Evolutionary conservation across 441 rosid species (phyloP), one percentile per base, ranked within the genome.

Genomic region (Adansonia madagascariensis): DNA sequence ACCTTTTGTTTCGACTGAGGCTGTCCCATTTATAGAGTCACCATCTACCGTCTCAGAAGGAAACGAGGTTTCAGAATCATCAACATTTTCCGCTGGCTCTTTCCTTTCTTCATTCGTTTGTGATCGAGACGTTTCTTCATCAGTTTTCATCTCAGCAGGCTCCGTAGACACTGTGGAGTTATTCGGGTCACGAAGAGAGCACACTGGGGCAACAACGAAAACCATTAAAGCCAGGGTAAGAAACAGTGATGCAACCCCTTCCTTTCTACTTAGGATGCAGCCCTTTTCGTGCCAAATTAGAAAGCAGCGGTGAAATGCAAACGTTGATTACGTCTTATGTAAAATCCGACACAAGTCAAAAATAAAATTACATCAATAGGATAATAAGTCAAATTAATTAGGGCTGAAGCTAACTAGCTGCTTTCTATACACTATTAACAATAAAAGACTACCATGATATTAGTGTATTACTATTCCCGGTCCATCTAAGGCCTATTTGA

Each of bases 1-100:
- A 85, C 89, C 90, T 87, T 81, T 81, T 15, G 7, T 71, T 20
- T 74, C 76, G 47, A 47, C 73, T 12, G 88, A 61, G 77, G 84
- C 79, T 9, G 66, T 57, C 24, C 35, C 56, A 44, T 31, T 62
- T 22, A 46, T 57, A 69, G 27, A 69, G 27, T 79, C 63, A 71
- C 41, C 74, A 72, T 65, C 77, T 67, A 75, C 79, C 24, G 39
- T 73, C 53, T 77, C 69, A 6, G 75, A 50, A 63, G 49, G 22
- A 52, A 7, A 6, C 46, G 77, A 47, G 24, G 73, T 7, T 41
- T 78, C 75, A 65, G 69, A 79, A 80, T 84, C 84, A 73, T 69
- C 84, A 31, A 68, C 64, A 60, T 44, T 22, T 59, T 80, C 56
- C 46, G 11, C 69, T 20, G 55, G n/a, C 44, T 75, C 66, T 60